phyloP scores from a whole-genome alignment of 345 rosid species.

The Lepidium aucheri region DNA sequence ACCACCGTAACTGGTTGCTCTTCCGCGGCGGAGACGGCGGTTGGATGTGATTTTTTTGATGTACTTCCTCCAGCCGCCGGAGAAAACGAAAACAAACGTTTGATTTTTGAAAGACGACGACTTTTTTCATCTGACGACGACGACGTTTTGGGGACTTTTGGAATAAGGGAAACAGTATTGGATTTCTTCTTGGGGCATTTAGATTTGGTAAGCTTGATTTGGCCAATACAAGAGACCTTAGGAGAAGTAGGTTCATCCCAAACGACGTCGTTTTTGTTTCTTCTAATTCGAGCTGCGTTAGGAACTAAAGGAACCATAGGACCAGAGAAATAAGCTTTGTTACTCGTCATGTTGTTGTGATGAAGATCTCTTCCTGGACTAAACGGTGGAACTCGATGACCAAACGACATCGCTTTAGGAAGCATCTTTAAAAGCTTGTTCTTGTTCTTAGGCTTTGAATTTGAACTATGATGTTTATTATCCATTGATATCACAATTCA shows the following conservation, averaged over 20 bases:
- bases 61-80: not conserved
- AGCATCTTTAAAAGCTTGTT: constrained; percentile 46
- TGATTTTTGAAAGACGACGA: constrained; percentile 30
- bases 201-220: constrained; percentile 46
- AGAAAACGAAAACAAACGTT: constrained; percentile 31
- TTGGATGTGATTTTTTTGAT: constrained; percentile 17
- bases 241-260: constrained; percentile 82
- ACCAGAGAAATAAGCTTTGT: constrained; percentile 44
- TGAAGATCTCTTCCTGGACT: constrained; percentile 58
- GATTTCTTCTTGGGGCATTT: constrained; percentile 30
- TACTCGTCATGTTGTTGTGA: constrained; percentile 8
- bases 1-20: constrained; percentile 19
- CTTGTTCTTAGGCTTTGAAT: constrained; percentile 29
- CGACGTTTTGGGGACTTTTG: constrained; percentile 4
- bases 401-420: constrained; percentile 50
- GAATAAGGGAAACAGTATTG: not conserved
- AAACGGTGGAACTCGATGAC: constrained; percentile 35
- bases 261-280: constrained; percentile 27
- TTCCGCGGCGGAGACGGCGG: not conserved
- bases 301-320: constrained; percentile 56
- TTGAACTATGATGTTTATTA: constrained; percentile 12
- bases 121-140: constrained; percentile 4
- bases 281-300: constrained; percentile 40
- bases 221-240: constrained; percentile 87
- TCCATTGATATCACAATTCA: not conserved